Evolutionary conservation across 2,329 filamentous ascomycete species (phyloP).

Genomic region (Exophiala lecanii-corni): DNA sequence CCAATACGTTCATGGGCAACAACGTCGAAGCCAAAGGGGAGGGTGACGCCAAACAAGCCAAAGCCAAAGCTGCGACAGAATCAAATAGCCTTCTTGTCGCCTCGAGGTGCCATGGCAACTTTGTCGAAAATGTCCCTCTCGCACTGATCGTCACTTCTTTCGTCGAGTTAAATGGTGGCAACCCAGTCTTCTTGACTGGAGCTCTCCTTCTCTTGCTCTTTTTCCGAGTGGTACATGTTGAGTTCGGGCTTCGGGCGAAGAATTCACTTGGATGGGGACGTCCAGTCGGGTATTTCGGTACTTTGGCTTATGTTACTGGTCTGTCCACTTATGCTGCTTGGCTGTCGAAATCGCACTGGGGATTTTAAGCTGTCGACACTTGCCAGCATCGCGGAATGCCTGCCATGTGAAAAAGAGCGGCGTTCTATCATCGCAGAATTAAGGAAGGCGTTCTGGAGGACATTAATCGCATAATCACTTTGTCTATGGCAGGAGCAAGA

Average conservation of each 20-base stretch:
- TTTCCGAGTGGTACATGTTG: conserved; percentile 37
- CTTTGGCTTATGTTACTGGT: conserved; percentile 26
- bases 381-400: too few relatives aligned
- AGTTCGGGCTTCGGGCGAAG: conserved; percentile 35
- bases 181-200: conserved; percentile 35
- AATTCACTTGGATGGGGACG: conserved; percentile 27
- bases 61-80: conserved; percentile 5
- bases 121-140: conserved; percentile 42
- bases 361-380: conserved; percentile 26
- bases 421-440: too few relatives aligned
- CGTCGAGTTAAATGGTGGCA: conserved; percentile 44
- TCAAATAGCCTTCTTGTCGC: conserved; percentile 33
- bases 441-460: too few relatives aligned
- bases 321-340: conserved; percentile 29
- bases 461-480: too few relatives aligned
- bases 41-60: conserved; percentile 11
- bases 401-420: too few relatives aligned
- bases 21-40: conserved; percentile 7
- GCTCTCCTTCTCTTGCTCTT: conserved; percentile 37
- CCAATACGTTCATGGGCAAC: conserved; percentile 29
- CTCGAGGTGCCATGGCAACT: conserved; percentile 38
- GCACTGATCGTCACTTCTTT: conserved; percentile 36
- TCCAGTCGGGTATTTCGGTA: conserved; percentile 27
- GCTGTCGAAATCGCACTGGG: conserved; percentile 32
- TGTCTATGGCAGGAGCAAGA: too few relatives aligned